Percentiles rank a stretch among this genome's conserved stretches.
Evolutionary conservation across 768 basidiomycete genomes (phyloP).

Genomic region (Russula vinacea): DNA sequence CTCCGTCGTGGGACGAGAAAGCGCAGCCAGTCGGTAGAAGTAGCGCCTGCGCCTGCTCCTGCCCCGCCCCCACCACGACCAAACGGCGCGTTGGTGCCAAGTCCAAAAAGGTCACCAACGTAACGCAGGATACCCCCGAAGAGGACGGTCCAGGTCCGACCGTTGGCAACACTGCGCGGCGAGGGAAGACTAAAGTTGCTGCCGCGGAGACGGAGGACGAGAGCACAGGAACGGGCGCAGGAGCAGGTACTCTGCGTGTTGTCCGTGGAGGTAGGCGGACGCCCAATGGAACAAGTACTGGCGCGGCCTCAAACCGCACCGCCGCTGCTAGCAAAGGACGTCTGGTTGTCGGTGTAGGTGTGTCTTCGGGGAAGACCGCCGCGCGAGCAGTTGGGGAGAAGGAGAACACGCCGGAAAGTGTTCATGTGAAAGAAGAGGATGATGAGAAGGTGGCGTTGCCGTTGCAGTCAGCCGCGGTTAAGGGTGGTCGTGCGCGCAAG

Average conservation of each 20-base stretch:
- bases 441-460: conserved; percentile 10
- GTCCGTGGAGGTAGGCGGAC: conserved; percentile 31
- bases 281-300: conserved; percentile 14
- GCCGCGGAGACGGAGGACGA: conserved; percentile 17
- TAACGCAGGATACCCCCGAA: conserved; percentile 26
- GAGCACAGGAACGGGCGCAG: background rate
- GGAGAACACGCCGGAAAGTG: conserved; percentile 38
- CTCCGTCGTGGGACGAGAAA: conserved; percentile 23
- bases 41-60: conserved; percentile 19
- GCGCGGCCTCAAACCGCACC: conserved; percentile 20
- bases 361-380: conserved; percentile 14
- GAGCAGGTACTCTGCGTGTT: conserved; percentile 14
- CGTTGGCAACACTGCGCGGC: conserved; percentile 9
- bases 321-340: conserved; percentile 14
- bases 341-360: background rate
- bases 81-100: conserved; percentile 30
- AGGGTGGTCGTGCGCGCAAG: conserved; percentile 21
- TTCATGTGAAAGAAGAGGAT: conserved; percentile 19
- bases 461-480: background rate
- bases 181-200: conserved; percentile 17
- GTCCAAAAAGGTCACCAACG: conserved; percentile 29
- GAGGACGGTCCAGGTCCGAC: conserved; percentile 5
- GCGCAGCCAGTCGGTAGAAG: conserved; percentile 22
- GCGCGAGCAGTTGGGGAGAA: conserved; percentile 29
- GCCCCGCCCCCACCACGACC: background rate